Conservation (phyloP, 495 filamentous ascomycete species). For the Penicillium chermesinum region DNA sequence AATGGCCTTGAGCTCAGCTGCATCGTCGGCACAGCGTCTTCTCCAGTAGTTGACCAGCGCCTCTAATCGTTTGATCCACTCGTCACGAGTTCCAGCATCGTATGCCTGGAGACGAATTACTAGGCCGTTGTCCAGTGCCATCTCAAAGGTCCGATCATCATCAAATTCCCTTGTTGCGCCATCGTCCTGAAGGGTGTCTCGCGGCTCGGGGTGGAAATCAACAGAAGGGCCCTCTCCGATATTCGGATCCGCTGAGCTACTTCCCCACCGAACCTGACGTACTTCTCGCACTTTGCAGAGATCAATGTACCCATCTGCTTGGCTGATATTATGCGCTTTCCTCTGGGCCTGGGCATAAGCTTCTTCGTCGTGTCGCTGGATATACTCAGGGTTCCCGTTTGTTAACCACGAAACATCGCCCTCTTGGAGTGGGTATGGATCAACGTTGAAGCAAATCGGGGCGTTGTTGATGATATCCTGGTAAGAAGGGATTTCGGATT, state of each 20-base stretch:
- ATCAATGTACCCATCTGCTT: slow-evolving; percentile 65
- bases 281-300: slow-evolving; percentile 54
- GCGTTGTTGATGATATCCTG: slow-evolving; percentile 53
- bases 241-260: slow-evolving; percentile 46
- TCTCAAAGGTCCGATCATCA: slow-evolving; percentile 59
- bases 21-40: slow-evolving; percentile 51
- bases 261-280: slow-evolving; percentile 48
- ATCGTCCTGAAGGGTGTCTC: slow-evolving; percentile 46
- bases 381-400: slow-evolving; percentile 36
- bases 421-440: slow-evolving; percentile 55
- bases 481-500: slow-evolving; percentile 48
- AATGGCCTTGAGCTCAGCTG: slow-evolving; percentile 49
- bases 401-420: slow-evolving; percentile 57
- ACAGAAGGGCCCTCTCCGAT: slow-evolving; percentile 45
- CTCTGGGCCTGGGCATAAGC: slow-evolving; percentile 59
- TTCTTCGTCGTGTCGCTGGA: slow-evolving; percentile 51
- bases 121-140: slow-evolving; percentile 58
- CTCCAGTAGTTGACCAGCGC: slow-evolving; percentile 64
- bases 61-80: slow-evolving; percentile 61
- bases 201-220: slow-evolving; percentile 44
- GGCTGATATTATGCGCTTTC: slow-evolving; percentile 53
- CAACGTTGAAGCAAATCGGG: slow-evolving; percentile 58
- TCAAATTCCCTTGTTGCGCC: slow-evolving; percentile 49
- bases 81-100: slow-evolving; percentile 50
- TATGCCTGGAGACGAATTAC: slow-evolving; percentile 64